Evolutionary conservation across 495 filamentous ascomycete genomes (phyloP), one percentile per base, ranked within the genome.

Genomic region (Amphirosellinia nigrospora): DNA sequence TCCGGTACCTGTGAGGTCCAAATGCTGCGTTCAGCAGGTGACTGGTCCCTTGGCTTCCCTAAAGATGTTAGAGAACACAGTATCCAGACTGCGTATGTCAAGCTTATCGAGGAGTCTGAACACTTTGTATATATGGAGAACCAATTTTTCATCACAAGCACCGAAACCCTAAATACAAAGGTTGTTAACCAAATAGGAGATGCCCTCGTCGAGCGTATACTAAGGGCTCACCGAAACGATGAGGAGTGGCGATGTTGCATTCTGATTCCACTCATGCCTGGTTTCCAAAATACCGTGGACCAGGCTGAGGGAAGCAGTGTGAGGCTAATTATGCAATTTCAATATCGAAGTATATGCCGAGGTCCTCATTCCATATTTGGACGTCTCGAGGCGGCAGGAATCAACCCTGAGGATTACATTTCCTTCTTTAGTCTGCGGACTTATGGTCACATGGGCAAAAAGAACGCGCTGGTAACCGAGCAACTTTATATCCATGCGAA

Each of bases 121-220:
- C 96, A 98, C 74, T 97, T 98, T 71, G 93, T 99, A 68, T 98
- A 99, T 78, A 97, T 99, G 70, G 96, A 99, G 75, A 99, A 99
- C 77, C 96, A 99, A 79, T 99, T 99, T 83, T 99, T 97, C 82
- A 92, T 99, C 82, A 96, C 90, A 65, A 97, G 92, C 66, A 97
- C 93, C 68, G 91, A 94, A 72, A 93, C 94, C 19, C 89, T 97
- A 66, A 92, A 92, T 45, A 91, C 89, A 53, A 92, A 90, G 75
- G 95, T 99, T 68, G 88, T 94, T 75, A 99, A 99, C 73, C 85
- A 88, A 70, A 97, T 99, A 73, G 95, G 96, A 30, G 96, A 99
- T 82, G 95, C 96, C 3, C 82, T 99, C 58, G 96, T 98, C 11
- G 92, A 97, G 76, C 90, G 96, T 58, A 96, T 97, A 74, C 88